These are phyloP conservation scores for Ceratocystis huliohia DNA, from an alignment of 2,329 filamentous ascomycete species.

Conservation along the genomic window DNA sequence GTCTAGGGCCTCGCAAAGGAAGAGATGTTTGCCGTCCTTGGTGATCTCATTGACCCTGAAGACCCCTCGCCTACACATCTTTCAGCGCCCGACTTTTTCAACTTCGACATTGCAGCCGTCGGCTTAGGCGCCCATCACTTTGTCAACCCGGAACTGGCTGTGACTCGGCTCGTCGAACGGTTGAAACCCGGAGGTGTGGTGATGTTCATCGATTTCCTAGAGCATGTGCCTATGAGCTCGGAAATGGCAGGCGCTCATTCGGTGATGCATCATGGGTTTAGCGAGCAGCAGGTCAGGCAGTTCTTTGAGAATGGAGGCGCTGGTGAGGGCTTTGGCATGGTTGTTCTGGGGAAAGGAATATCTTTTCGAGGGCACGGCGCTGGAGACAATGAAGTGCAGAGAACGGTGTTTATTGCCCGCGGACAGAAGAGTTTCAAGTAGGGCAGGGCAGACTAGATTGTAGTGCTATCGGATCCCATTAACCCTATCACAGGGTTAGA, in stretches of 20 bases:
- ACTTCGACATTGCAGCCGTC: constrained; percentile 56
- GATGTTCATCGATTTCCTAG: constrained; percentile 54
- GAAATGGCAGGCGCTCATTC: constrained; percentile 20
- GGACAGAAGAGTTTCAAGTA: constrained; percentile 22
- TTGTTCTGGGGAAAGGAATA: constrained; percentile 39
- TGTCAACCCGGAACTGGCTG: constrained; percentile 47
- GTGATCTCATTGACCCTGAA: constrained; percentile 41
- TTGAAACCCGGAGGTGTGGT: constrained; percentile 54
- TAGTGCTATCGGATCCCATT: not conserved
- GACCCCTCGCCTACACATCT: constrained; percentile 42
- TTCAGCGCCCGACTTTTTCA: constrained; percentile 47
- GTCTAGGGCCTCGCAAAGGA: constrained; percentile 35
- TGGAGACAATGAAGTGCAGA: constrained; percentile 29
- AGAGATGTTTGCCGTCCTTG: constrained; percentile 45
- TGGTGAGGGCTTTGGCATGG: constrained; percentile 43
- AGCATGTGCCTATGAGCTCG: constrained; percentile 33
- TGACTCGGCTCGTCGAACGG: constrained; percentile 46
- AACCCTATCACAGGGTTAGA: not conserved
- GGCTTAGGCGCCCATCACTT: constrained; percentile 57
- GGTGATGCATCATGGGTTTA: constrained; percentile 55
- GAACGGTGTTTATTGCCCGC: constrained; percentile 30
- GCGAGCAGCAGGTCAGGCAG: constrained; percentile 41
- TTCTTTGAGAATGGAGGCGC: constrained; percentile 54
- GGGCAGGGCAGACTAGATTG: not conserved
- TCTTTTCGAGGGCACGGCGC: constrained; percentile 32